Percentiles rank a stretch among this genome's conserved stretches.
Conservation (phyloP, 805 yeast species). For the Blastobotrys terrestris region DNA sequence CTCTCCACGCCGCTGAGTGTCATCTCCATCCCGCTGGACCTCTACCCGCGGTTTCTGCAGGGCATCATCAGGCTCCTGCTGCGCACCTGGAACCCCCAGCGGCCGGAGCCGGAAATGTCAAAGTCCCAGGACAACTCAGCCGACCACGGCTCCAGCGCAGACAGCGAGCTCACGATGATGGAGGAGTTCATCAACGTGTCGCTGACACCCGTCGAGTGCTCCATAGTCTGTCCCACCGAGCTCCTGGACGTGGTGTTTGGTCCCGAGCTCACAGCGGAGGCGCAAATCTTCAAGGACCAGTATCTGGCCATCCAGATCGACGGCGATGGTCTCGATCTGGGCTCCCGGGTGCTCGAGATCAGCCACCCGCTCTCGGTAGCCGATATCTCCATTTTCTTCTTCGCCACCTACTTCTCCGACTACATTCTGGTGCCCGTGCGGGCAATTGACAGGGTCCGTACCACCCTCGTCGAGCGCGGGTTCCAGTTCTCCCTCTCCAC, state of each 20-base stretch:
- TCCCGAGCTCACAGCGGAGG: constrained; percentile 32
- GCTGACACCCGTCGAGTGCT: constrained; percentile 56
- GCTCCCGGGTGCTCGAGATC: constrained; percentile 47
- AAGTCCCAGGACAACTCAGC: constrained; percentile 9
- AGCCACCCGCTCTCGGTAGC: constrained; percentile 54
- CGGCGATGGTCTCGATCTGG: constrained; percentile 51
- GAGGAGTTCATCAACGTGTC: constrained; percentile 56
- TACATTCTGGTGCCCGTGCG: constrained; percentile 51
- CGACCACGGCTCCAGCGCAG: constrained; percentile 12
- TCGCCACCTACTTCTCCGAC: constrained; percentile 59
- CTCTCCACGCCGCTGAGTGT: constrained; percentile 38
- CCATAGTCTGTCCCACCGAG: constrained; percentile 45
- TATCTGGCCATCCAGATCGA: constrained; percentile 54
- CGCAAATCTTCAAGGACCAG: constrained; percentile 37
- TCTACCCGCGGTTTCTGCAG: constrained; percentile 48
- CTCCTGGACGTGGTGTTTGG: constrained; percentile 36
- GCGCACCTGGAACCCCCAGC: constrained; percentile 27
- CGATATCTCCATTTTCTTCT: constrained; percentile 52
- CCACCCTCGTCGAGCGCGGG: constrained; percentile 38
- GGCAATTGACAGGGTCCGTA: constrained; percentile 40
- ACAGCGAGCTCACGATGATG: constrained; percentile 13
- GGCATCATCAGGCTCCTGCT: constrained; percentile 41
- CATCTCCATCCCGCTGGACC: constrained; percentile 46
- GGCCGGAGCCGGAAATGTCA: constrained; percentile 1
- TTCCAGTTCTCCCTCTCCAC: constrained; percentile 42